Evolutionary conservation across 768 basidiomycete species (phyloP).

Genomic region (Clavaria fumosa): DNA sequence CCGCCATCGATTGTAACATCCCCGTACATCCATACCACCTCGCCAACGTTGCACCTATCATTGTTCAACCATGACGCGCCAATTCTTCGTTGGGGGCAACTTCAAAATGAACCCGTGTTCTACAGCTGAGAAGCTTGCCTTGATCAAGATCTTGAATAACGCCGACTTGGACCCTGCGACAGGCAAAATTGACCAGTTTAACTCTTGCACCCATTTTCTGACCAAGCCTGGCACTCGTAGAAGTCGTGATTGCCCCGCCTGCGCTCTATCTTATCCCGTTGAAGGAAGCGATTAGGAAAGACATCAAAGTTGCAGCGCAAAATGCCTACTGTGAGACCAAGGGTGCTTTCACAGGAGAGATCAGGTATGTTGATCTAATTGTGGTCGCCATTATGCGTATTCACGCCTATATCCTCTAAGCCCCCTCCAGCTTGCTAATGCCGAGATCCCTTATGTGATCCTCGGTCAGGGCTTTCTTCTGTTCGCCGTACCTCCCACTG

Average conservation of each 20-base stretch:
- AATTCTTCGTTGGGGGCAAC: conserved; percentile 94
- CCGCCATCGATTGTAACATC: too few relatives aligned
- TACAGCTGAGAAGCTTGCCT: conserved; percentile 41
- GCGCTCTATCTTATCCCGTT: conserved; percentile 74
- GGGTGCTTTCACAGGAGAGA: conserved; percentile 95
- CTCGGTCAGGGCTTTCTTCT: conserved; percentile 37
- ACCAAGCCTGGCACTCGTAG: conserved; percentile 31
- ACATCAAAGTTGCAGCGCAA: conserved; percentile 76
- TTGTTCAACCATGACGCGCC: conserved; percentile 61
- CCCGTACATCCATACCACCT: too few relatives aligned
- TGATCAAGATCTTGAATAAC: conserved; percentile 60
- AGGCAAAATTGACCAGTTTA: conserved; percentile 31
- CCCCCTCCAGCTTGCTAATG: conserved; percentile 72
- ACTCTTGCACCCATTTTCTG: conserved; percentile 24
- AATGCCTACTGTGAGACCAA: conserved; percentile 74
- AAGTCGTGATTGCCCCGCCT: conserved; percentile 54
- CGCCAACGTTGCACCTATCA: conserved; percentile 1
- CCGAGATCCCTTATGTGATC: conserved; percentile 82
- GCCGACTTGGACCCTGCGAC: conserved; percentile 63
- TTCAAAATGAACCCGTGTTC: conserved; percentile 93
- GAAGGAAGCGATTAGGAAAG: conserved; percentile 41
- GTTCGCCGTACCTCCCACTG: conserved; percentile 5
- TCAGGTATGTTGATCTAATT: conserved; percentile 40
- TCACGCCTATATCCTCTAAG: conserved; percentile 22
- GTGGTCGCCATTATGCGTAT: background rate